Base-by-base conservation (phyloP, 2,329 filamentous ascomycete genomes). In the Aspergillus fijiensis region DNA sequence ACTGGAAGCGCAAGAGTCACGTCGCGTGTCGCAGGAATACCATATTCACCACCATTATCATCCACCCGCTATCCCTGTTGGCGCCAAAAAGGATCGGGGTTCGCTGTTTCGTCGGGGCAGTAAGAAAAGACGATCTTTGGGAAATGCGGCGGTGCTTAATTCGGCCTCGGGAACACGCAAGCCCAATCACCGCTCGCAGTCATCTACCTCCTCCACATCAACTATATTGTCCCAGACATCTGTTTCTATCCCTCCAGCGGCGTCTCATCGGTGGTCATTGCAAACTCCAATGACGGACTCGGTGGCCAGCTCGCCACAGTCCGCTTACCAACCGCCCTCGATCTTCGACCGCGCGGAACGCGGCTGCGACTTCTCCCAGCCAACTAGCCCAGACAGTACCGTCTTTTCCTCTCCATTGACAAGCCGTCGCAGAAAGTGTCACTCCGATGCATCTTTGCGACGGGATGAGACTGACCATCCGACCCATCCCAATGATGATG, bases 1-100 rank as follows among this genome's bases (percentile, higher is more conserved):
- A 74, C 82, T 96, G 25, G 85, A 84, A 45, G 76, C 80, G 21
- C 79, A 80, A 53, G 77, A 82, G 47, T 69, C 77, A 29, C 74
- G 78, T 33, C 77, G 75, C 19, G 65, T 84, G 2, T 88, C 89
- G 0, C 89, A 91, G 69, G 91, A 95, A 69, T 79, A 97, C 14
- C 94, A 97, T 69, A 90, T 98, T 50, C 94, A 98, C 70, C 93
- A 98, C 69, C 94, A 98, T 72, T 96, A 96, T 71, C 92, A 97
- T 66, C 85, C 88, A 11, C 79, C 87, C 1, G 73, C 88, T n/a
- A 77, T 85, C 2, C 72, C 78, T 31, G 58, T 71, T 48, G 65
- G 71, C 33, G 66, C 57, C 69, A 63, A 83, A 56, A 88, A 87
- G 72, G 80, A 84, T 21, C 87, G 90, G 60, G 70, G 74, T 16